Conservation (phyloP, 176 grass and related monocot genomes). For the Carex scoparia region DNA sequence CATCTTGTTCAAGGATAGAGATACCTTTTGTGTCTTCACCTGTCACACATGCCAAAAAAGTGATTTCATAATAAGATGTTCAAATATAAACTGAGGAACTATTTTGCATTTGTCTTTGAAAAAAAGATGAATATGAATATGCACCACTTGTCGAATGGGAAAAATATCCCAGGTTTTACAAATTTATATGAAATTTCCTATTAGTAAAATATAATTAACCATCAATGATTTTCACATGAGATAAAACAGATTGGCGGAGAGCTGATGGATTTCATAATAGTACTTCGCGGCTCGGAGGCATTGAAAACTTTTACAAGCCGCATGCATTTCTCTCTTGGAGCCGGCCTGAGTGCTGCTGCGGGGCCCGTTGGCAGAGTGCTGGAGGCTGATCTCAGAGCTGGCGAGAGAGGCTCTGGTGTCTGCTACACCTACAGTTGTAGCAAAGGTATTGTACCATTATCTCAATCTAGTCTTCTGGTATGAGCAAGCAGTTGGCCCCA, state of each 20-base stretch:
- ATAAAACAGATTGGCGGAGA: constrained; percentile 57
- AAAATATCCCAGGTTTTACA: background rate
- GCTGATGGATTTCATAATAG: constrained; percentile 82
- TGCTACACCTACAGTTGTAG: constrained; percentile 94
- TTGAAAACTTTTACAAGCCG: constrained; percentile 70
- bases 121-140: background rate
- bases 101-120: background rate
- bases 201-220: background rate
- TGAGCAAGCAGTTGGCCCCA: background rate
- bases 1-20: background rate
- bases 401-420: constrained; percentile 68
- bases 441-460: constrained; percentile 54
- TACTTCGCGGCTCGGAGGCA: constrained; percentile 58
- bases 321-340: constrained; percentile 83
- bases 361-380: constrained; percentile 81
- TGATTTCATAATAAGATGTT: background rate
- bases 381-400: constrained; percentile 79
- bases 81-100: background rate
- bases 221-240: background rate
- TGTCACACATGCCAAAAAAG: background rate
- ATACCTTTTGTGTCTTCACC: background rate
- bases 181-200: background rate
- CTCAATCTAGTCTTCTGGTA: background rate
- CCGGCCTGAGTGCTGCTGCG: constrained; percentile 72
- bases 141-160: background rate